These are phyloP conservation scores for Chaetomium sp. DNA, from an alignment of 2,329 filamentous ascomycete species.

Conservation along the genomic window DNA sequence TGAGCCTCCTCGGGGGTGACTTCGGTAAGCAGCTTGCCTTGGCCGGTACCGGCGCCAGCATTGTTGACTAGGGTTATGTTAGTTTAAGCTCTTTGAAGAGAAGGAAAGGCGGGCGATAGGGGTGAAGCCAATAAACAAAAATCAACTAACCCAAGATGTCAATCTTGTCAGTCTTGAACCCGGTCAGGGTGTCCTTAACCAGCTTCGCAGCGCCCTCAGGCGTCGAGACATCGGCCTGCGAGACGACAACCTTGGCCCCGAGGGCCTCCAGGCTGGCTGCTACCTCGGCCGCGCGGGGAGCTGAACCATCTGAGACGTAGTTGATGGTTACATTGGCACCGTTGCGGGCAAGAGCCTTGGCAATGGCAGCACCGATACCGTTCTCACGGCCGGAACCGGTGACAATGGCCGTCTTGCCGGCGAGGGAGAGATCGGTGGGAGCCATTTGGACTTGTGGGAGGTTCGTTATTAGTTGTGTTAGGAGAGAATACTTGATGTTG, in stretches of 20 bases:
- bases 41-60: conserved; percentile 25
- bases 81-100: background rate
- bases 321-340: conserved; percentile 37
- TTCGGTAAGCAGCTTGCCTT: conserved; percentile 19
- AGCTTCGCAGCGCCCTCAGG: conserved; percentile 29
- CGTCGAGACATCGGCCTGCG: conserved; percentile 31
- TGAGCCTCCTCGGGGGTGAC: conserved; percentile 24
- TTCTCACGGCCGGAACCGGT: conserved; percentile 40
- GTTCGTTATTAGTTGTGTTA: too few relatives aligned
- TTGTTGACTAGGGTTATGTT: conserved; percentile 32
- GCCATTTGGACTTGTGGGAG: too few relatives aligned
- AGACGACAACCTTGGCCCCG: conserved; percentile 28
- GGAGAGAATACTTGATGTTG: too few relatives aligned
- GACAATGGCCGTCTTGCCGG: conserved; percentile 38
- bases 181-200: conserved; percentile 30
- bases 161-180: conserved; percentile 31
- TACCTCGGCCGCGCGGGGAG: conserved; percentile 27
- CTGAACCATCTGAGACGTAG: conserved; percentile 32
- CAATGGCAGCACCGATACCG: conserved; percentile 39
- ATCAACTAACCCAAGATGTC: conserved; percentile 35
- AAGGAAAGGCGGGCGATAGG: background rate
- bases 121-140: background rate
- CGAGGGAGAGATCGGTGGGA: conserved; percentile 28
- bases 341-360: conserved; percentile 34
- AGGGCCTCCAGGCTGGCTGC: conserved; percentile 25